Percentiles rank a stretch among this genome's conserved stretches.
phyloP scores from a whole-genome alignment of 805 yeast species.

The Monosporozyma yasuniensis region DNA sequence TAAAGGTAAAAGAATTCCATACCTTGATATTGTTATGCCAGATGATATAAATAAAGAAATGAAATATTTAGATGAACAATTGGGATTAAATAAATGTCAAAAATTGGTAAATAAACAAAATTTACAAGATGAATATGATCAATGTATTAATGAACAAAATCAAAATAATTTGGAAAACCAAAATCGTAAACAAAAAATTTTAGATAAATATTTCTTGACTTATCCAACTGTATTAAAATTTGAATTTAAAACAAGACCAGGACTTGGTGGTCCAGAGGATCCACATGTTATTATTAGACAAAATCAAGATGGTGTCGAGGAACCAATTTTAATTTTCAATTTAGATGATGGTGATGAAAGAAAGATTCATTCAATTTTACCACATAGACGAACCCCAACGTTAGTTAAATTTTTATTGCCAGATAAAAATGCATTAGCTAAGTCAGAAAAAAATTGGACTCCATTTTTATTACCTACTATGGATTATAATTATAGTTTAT shows the following conservation, averaged over 20 bases:
- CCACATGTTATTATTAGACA: constrained; percentile 5
- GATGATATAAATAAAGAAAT: constrained; percentile 24
- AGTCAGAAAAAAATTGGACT: constrained; percentile 9
- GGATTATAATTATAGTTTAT: constrained; percentile 2
- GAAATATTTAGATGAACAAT: constrained; percentile 16
- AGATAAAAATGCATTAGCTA: neutral
- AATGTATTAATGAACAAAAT: constrained; percentile 14
- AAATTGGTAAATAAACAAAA: constrained; percentile 12
- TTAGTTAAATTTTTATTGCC: neutral
- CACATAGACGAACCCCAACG: constrained; percentile 6
- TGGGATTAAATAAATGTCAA: constrained; percentile 22
- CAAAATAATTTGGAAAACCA: constrained; percentile 13
- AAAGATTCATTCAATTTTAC: constrained; percentile 4
- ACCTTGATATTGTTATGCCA: constrained; percentile 17
- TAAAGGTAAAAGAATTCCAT: constrained; percentile 18
- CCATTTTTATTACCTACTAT: constrained; percentile 7
- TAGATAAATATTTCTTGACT: constrained; percentile 5
- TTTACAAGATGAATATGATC: constrained; percentile 8
- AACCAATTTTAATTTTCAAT: constrained; percentile 9
- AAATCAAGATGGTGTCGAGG: constrained; percentile 5
- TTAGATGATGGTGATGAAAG: constrained; percentile 2
- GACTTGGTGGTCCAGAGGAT: constrained; percentile 9
- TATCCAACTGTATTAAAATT: constrained; percentile 8
- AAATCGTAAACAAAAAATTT: constrained; percentile 5
- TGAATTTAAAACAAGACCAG: neutral